Base-by-base conservation (phyloP, 805 yeast genomes). In the Kodamaea fukazawae region DNA sequence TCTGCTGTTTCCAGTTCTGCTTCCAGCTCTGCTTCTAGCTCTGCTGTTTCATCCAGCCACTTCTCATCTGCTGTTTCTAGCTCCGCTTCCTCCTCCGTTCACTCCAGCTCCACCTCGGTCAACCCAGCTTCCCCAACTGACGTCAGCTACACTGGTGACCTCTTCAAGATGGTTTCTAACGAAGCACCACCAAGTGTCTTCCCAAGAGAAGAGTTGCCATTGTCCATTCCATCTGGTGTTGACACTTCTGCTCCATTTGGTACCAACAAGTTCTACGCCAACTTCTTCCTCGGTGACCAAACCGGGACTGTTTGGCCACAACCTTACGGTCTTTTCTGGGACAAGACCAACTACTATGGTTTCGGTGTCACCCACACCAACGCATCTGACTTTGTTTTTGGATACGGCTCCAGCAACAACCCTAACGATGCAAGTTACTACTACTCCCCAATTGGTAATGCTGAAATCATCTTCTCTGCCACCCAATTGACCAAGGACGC, bases 201-300 rank as follows among this genome's bases (percentile, higher is more conserved):
- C 60, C 45, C 67, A 3, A 65, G 74, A 38, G 67, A 67, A 29
- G 66, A 57, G 3, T 66, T 76, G 32, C 74, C 74, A 9, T 56
- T 78, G 41, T 48, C 53, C 0, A 54, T 79, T 29, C 79, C 83
- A 13, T 49, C 47, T 3, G 77, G 77, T 26, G 79, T 75, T 27
- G 59, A 64, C 29, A 67, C 70, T 43, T 73, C 60, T 25, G 49
- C 46, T 8, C 75, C 73, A 9, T 70, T 75, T 44, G 79, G 81
- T 53, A 87, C 95, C 16, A 86, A 86, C 67, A 86, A 84, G 61
- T 86, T 86, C 60, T 84, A 76, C 61, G 75, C 78, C 27, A 86
- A 86, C 57, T 54, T 84, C 52, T 61, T 81, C 47, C 63, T 83
- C 15, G 82, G 67, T 15, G 61, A 60, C 36, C 87, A 80, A 58